These are phyloP conservation scores for Eucalyptus viminalis DNA, from an alignment of 345 rosid species.

Conservation along the genomic window DNA sequence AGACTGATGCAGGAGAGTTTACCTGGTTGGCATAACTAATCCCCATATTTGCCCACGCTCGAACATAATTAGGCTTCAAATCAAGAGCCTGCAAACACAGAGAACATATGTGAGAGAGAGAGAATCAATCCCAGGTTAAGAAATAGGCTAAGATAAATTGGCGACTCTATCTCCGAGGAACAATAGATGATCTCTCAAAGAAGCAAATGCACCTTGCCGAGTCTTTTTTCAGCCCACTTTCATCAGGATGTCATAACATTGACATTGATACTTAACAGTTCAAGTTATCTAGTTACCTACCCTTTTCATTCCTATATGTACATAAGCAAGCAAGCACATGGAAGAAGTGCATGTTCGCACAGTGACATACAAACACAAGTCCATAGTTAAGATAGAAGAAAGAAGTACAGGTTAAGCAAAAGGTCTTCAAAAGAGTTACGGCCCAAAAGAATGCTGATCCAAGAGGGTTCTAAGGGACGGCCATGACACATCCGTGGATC, in stretches of 20 bases:
- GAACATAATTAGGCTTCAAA: constrained; percentile 98
- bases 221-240: neutral
- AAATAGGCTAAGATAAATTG: neutral
- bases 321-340: neutral
- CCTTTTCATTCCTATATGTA: neutral
- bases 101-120: neutral
- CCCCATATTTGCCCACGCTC: constrained; percentile 99
- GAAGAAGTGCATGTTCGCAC: neutral
- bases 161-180: neutral
- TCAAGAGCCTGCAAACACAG: constrained; percentile 64
- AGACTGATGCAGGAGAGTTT: neutral
- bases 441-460: no score
- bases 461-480: no score
- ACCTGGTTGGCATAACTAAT: constrained; percentile 99
- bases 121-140: neutral
- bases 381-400: neutral
- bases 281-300: neutral
- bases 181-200: neutral
- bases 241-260: neutral
- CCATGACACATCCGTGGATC: no score
- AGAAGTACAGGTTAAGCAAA: neutral
- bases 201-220: neutral
- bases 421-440: neutral
- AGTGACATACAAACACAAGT: neutral
- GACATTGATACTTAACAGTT: neutral